Evolutionary conservation across 176 grass and related monocot species (phyloP), one percentile per base, ranked within the genome.

Genomic region (Neostapfia colusana): DNA sequence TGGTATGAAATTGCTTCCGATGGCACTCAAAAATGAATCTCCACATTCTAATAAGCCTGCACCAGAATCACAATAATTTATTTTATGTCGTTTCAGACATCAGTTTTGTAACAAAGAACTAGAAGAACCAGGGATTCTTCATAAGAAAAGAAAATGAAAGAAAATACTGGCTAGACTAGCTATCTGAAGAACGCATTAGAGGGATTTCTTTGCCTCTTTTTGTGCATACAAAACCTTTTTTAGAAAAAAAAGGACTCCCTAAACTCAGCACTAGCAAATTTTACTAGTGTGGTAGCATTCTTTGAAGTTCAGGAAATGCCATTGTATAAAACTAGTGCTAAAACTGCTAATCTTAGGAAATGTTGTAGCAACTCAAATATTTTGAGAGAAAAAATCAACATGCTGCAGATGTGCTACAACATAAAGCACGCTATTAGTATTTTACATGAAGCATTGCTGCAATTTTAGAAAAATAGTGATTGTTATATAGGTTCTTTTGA

Each of bases 31-130:
- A 76, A 49, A 97, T 86, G 15, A 79, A 79, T 65, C 84, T 97
- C 93, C 93, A 97, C 88, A 97, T 93, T 78, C 62, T 91, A 18
- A 82, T 76, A 81, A 89, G 79, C 78, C 93, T 97, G 86, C 79
- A 86, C 16, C 24, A 77, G 42, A 79, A 58, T 21, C 44, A 74
- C 9, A 78, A 51, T 20, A 70, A 65, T 56, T 87, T 76, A 82
- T 35, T 27, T 46, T 18, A 31, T 53, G 42, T 37, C 45, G 27
- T 1, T 39, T 62, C 26, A 58, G 27, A 24, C 44, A 72, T 49
- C 2, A 55, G 13, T 63, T 74, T 60, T 59, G 27, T 6, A 46
- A 46, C 37, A 43, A 72, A 70, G 10, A 3, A 77, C 5, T 63
- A 28, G 21, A 48, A 63, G 8, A 35, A 41, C 10, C 10, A 65